These are phyloP conservation scores for Phytophthora syringae DNA, from an alignment of 352 stramenopile genomes.

Conservation along the genomic window DNA sequence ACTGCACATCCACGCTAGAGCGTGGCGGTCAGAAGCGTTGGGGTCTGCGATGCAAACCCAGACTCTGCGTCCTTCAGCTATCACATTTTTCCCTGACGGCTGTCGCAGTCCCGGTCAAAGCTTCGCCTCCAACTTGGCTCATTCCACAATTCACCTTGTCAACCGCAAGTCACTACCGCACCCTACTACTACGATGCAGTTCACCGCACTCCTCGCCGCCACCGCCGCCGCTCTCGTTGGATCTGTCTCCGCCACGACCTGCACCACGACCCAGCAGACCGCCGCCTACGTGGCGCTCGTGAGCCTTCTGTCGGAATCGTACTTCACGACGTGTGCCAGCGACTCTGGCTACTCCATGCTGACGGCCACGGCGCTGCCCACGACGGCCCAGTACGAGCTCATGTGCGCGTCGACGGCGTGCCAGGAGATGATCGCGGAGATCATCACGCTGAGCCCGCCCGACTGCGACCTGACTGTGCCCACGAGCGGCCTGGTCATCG, in stretches of 20 bases:
- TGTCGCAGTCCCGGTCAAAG: no score
- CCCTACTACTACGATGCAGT: background rate
- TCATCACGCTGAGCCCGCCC: slow-evolving; percentile 17
- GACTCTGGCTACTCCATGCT: slow-evolving; percentile 32
- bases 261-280: slow-evolving; percentile 14
- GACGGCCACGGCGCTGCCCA: slow-evolving; percentile 20
- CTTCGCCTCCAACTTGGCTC: no score
- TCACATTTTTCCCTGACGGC: no score
- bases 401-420: slow-evolving; percentile 27
- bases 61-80: no score
- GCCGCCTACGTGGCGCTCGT: slow-evolving; percentile 24
- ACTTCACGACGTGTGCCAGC: slow-evolving; percentile 8
- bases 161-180: background rate
- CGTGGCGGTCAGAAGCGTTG: no score
- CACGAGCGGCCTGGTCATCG: slow-evolving; percentile 21
- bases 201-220: background rate
- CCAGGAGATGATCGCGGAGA: slow-evolving; percentile 12
- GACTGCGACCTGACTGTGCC: no score
- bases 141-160: background rate
- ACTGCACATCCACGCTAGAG: no score
- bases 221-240: slow-evolving; percentile 8
- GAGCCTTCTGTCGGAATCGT: slow-evolving; percentile 14
- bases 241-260: slow-evolving; percentile 3
- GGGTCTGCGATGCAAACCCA: no score
- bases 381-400: slow-evolving; percentile 13